Evolutionary conservation across 352 stramenopile genomes (phyloP), one percentile per base, ranked within the genome.

Genomic region (Globisporangium irregulare): DNA sequence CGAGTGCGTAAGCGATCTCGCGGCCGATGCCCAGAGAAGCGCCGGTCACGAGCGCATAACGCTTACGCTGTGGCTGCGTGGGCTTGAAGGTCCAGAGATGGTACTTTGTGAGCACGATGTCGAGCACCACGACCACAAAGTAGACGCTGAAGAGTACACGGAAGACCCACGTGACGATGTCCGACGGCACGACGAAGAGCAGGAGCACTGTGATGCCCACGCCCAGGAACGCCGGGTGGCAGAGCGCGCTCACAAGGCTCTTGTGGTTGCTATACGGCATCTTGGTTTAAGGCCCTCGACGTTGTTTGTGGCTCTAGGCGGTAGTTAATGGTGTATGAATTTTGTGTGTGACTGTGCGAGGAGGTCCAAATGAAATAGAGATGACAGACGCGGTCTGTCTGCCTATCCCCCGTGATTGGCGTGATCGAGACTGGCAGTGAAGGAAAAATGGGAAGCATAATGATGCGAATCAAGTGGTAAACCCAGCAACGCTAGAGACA

Each of bases 1-100:
- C 86, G 29, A 97, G 76, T 57, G 83, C 54, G 72, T 89, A 94
- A 50, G 87, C 85, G 69, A 92, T 92, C 67, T 93, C 89, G 20
- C 76, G 70, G 5, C 90, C 90, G 25, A 97, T 76, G 0, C 90
- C 90, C 0, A 75, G 75, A 1, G 85, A 86, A 7, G 90, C 89
- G 32, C 90, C 90, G 0, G 87, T 96, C 48, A 96, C 71, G 46
- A 95, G 65, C 32, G 80, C 85, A 53, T 81, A 93, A n/a, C 75
- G 80, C 69, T 89, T 85, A 22, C 74, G 67, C 71, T 81, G 66
- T 9, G 83, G 83, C 20, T 59, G 67, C 38, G 83, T 77, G 5
- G 81, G 68, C 72, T 82, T 62, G 68, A 90, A 89, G 2, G 36
- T 73, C 82, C 85, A 91, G 7, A 81, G 56, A 64, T 93, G 85